These are phyloP conservation scores for Phytophthora uliginosa DNA, from an alignment of 352 stramenopile species.

Conservation along the genomic window DNA sequence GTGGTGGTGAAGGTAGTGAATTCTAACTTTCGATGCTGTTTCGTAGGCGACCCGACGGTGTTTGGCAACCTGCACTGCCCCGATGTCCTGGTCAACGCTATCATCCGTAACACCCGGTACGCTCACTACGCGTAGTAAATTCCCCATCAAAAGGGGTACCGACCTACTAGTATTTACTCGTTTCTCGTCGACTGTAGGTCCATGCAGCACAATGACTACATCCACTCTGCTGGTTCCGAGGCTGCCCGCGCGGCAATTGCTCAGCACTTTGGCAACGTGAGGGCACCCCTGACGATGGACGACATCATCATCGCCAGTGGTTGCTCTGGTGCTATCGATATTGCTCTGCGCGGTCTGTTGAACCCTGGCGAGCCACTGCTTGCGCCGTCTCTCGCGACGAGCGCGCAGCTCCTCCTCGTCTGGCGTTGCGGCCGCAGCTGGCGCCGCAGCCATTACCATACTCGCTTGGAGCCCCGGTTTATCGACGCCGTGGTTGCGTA, in stretches of 20 bases:
- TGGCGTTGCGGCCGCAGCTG: no score
- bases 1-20: background rate
- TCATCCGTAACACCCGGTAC: conserved; percentile 74
- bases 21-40: background rate
- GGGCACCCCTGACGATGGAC: conserved; percentile 81
- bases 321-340: conserved; percentile 95
- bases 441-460: no score
- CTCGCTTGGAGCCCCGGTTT: no score
- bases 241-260: conserved; percentile 92
- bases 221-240: conserved; percentile 93
- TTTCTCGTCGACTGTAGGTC: conserved; percentile 48
- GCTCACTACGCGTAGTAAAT: background rate
- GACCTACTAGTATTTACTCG: background rate
- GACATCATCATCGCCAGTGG: conserved; percentile 96
- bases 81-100: conserved; percentile 85
- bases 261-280: conserved; percentile 69
- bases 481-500: no score
- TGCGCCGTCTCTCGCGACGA: no score
- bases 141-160: background rate
- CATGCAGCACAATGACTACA: conserved; percentile 93
- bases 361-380: conserved; percentile 64
- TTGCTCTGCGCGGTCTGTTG: conserved; percentile 92
- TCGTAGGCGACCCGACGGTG: conserved; percentile 91
- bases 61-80: conserved; percentile 95
- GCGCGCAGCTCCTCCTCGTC: no score